These are phyloP conservation scores for Tremella yokohamensis DNA, from an alignment of 768 basidiomycete genomes.

Conservation along the genomic window DNA sequence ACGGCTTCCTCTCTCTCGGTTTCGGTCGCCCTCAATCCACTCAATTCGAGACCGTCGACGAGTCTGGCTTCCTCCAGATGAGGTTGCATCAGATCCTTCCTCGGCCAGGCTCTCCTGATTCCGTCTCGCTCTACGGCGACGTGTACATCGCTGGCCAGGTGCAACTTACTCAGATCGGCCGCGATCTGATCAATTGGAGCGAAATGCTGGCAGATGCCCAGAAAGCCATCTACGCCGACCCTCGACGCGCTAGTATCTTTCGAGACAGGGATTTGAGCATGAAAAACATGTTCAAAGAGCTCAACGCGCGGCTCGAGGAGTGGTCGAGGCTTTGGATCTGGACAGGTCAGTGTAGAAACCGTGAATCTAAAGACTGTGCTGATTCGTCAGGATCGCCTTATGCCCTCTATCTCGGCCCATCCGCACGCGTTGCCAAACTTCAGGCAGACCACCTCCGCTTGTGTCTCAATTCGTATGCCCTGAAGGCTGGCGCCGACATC, in stretches of 20 bases:
- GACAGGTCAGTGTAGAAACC: slow-evolving; percentile 26
- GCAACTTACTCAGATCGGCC: slow-evolving; percentile 36
- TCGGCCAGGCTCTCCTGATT: slow-evolving; percentile 19
- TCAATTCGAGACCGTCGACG: slow-evolving; percentile 39
- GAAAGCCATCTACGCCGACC: slow-evolving; percentile 21
- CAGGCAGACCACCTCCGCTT: slow-evolving; percentile 40
- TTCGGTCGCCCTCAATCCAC: slow-evolving; percentile 39
- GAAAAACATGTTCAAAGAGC: slow-evolving; percentile 27
- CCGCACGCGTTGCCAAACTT: slow-evolving; percentile 27
- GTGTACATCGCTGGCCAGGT: slow-evolving; percentile 40
- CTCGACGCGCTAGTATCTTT: slow-evolving; percentile 19
- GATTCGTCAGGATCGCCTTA: slow-evolving; percentile 29
- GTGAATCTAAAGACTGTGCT: background rate
- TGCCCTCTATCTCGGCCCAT: slow-evolving; percentile 31
- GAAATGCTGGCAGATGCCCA: slow-evolving; percentile 27
- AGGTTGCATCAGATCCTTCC: slow-evolving; percentile 24
- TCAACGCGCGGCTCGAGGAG: slow-evolving; percentile 35
- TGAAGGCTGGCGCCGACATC: slow-evolving; percentile 30
- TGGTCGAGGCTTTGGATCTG: slow-evolving; percentile 40
- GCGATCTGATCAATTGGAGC: slow-evolving; percentile 35
- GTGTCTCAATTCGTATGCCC: slow-evolving; percentile 38
- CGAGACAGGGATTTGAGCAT: slow-evolving; percentile 28
- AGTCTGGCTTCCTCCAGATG: slow-evolving; percentile 29
- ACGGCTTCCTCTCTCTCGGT: slow-evolving; percentile 37
- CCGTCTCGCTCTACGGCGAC: slow-evolving; percentile 30